These are phyloP conservation scores for Pterocarpus santalinus DNA, from an alignment of 306 rosid species.

Conservation along the genomic window DNA sequence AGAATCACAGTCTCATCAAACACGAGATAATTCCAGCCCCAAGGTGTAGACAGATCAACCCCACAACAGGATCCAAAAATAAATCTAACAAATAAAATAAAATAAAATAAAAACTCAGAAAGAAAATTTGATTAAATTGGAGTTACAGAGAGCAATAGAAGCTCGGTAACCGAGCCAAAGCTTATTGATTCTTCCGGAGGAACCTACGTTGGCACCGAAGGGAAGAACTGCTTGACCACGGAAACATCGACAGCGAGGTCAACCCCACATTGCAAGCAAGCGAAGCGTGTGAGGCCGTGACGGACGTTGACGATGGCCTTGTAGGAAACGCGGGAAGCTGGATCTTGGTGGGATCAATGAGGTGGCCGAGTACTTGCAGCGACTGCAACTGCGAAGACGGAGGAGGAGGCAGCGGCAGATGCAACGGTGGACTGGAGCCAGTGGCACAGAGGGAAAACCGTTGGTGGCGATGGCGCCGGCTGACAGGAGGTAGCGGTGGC, in stretches of 20 bases:
- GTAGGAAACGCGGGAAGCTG: conserved; percentile 91
- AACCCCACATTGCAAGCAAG: conserved; percentile 86
- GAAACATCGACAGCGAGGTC: conserved; percentile 89
- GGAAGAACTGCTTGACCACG: conserved; percentile 52
- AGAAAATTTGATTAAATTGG: background rate
- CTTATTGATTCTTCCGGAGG: conserved; percentile 57
- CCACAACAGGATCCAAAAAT: too few species aligned
- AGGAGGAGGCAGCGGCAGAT: conserved; percentile 33
- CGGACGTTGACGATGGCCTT: conserved; percentile 96
- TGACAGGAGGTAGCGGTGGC: background rate
- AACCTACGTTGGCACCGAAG: background rate
- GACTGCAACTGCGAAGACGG: conserved; percentile 20
- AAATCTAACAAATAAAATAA: too few species aligned
- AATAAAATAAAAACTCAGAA: too few species aligned
- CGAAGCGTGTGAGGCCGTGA: conserved; percentile 79
- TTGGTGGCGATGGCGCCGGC: conserved; percentile 33
- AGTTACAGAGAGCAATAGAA: conserved; percentile 5
- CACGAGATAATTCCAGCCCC: too few species aligned
- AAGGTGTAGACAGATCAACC: too few species aligned
- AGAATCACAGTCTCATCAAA: too few species aligned
- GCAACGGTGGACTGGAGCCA: conserved; percentile 31
- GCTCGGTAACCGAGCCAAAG: conserved; percentile 31
- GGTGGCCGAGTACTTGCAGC: conserved; percentile 72
- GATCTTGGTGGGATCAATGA: conserved; percentile 96
- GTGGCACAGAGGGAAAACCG: conserved; percentile 45